Evolutionary conservation across 345 rosid genomes (phyloP).

Genomic region (Erysimum cheiranthoides): DNA sequence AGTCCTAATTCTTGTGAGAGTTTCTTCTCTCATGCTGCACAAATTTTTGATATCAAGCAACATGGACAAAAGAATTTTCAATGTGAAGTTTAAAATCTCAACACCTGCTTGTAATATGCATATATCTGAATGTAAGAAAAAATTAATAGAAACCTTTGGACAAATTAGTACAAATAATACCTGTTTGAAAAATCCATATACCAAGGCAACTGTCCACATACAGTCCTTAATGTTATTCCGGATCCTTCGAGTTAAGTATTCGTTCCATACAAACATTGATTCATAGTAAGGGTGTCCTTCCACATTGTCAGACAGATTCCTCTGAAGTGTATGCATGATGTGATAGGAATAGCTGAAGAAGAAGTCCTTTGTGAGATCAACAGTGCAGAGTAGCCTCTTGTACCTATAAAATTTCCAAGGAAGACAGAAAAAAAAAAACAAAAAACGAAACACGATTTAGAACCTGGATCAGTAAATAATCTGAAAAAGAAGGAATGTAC

Average conservation of each 20-base stretch:
- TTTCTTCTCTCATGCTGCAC: constrained; percentile 23
- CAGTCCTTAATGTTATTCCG: constrained; percentile 67
- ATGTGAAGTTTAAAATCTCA: constrained; percentile 8
- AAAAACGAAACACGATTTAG: constrained; percentile 47
- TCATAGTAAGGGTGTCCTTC: constrained; percentile 64
- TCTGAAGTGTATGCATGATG: constrained; percentile 87
- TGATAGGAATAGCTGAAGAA: constrained; percentile 95
- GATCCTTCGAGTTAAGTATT: constrained; percentile 78
- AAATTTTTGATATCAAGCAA: constrained; percentile 5
- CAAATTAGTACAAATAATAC: constrained; percentile 48
- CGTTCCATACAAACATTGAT: constrained; percentile 96
- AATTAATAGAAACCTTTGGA: not conserved
- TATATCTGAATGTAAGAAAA: constrained; percentile 8
- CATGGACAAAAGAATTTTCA: not conserved
- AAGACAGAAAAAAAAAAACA: constrained; percentile 40
- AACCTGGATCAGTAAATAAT: constrained; percentile 34
- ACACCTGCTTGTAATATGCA: constrained; percentile 10
- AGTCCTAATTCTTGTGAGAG: constrained; percentile 12
- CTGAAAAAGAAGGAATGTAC: constrained; percentile 30
- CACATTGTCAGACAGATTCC: constrained; percentile 57
- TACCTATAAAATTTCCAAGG: constrained; percentile 63
- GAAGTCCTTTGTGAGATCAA: constrained; percentile 97
- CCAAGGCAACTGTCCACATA: constrained; percentile 92
- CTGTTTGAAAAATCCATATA: constrained; percentile 96
- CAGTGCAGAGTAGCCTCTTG: constrained; percentile 93